Base-by-base conservation (phyloP, 306 rosid genomes). In the Vigna angularis region DNA sequence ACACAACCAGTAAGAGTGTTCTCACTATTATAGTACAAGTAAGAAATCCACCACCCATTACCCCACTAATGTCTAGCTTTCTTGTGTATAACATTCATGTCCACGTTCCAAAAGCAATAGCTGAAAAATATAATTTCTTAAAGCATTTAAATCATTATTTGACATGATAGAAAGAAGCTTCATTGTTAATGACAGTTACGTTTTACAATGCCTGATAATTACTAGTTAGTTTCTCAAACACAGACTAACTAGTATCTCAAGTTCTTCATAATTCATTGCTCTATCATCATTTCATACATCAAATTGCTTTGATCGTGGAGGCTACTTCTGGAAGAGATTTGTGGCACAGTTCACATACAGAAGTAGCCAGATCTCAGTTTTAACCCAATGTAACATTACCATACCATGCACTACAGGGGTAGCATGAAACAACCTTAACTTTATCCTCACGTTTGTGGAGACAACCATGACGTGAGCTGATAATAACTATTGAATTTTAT, bases 391-490 rank as follows among this genome's bases (percentile, higher is more conserved):
- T 10, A 10, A 32, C 71, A 42, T 17, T 30, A 30, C 34, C 5
- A 30, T 1, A 36, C 51, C 61, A 26, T 62, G 53, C 45, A 18
- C 52, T 9, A 49, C 36, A 18, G 44, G 47, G 52, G 26, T 76
- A 47, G n/a, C 50, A 64, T 66, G 18, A 36, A 73, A 61, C 48
- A n/a, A 61, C 3, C 12, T 4, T 45, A 70, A 52, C 42, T n/a
- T 69, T 75, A 73, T 52, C 67, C 73, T 49, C 11, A 42, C 32
- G 9, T 36, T 20, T 42, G 79, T 44, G 77, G 68, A 80, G 56
- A 79, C 61, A 80, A 38, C 52, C 55, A 38, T 38, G 48, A 15
- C 42, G 28, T 51, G 73, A 58, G 16, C 70, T 15, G 51, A 52
- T 38, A 48, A 30, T 75, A 85, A 40, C 62, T 32, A 74, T 16